These are phyloP conservation scores for Penicillium longicatenatum DNA, from an alignment of 495 filamentous ascomycete species.

Conservation along the genomic window DNA sequence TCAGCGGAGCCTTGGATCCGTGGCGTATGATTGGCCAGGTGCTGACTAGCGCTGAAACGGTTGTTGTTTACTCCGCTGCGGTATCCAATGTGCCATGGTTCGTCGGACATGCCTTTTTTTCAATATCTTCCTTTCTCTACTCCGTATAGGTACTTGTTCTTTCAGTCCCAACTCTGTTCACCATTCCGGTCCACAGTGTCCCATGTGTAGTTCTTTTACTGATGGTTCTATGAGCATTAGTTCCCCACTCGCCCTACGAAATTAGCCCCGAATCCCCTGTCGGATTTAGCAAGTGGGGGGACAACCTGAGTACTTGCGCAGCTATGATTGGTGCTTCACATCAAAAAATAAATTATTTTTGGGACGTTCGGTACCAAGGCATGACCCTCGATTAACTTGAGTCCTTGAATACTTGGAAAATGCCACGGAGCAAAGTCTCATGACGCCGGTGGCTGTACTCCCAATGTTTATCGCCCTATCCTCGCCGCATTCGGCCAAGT, in stretches of 20 bases:
- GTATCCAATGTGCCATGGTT: neutral
- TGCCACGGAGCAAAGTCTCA: neutral
- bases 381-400: neutral
- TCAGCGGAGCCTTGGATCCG: conserved; percentile 24
- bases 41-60: conserved; percentile 9
- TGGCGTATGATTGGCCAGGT: conserved; percentile 13
- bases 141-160: too few relatives aligned
- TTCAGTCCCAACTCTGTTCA: too few relatives aligned
- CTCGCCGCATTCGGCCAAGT: conserved; percentile 4
- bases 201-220: neutral
- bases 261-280: neutral
- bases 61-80: conserved; percentile 13
- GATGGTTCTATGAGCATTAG: neutral
- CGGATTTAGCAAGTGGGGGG: neutral
- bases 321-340: neutral
- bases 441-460: conserved; percentile 28
- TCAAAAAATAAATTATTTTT: neutral
- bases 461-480: neutral
- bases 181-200: neutral
- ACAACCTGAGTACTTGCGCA: neutral
- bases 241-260: neutral
- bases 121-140: neutral
- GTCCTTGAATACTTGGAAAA: neutral
- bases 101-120: neutral
- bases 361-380: neutral